These are phyloP conservation scores for Microdochium trichocladiopsis DNA, from an alignment of 2,329 filamentous ascomycete species.

Conservation along the genomic window DNA sequence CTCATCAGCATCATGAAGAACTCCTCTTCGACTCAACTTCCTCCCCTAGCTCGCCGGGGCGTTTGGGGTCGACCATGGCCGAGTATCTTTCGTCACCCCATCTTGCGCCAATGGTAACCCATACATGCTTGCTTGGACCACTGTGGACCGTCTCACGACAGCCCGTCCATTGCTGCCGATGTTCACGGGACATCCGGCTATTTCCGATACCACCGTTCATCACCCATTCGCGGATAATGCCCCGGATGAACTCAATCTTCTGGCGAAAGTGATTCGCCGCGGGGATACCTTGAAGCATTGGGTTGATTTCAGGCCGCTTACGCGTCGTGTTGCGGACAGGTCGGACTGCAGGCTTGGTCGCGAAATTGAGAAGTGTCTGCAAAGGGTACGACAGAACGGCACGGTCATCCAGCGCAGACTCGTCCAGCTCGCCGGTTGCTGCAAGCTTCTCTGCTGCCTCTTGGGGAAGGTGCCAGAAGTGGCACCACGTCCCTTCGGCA, in stretches of 20 bases:
- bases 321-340: slow-evolving; percentile 37
- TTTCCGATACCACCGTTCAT: slow-evolving; percentile 63
- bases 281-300: slow-evolving; percentile 56
- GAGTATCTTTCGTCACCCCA: slow-evolving; percentile 50
- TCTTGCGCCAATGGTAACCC: slow-evolving; percentile 60
- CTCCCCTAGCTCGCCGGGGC: slow-evolving; percentile 44
- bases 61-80: slow-evolving; percentile 47
- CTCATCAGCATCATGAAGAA: neutral
- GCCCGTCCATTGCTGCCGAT: slow-evolving; percentile 51
- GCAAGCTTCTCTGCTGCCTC: slow-evolving; percentile 62
- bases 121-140: slow-evolving; percentile 56
- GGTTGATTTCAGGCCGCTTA: slow-evolving; percentile 52
- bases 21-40: slow-evolving; percentile 38
- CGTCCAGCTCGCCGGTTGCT: slow-evolving; percentile 57
- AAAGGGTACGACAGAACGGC: slow-evolving; percentile 66
- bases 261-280: slow-evolving; percentile 65
- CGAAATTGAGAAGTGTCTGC: slow-evolving; percentile 66
- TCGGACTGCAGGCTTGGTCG: slow-evolving; percentile 35
- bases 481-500: slow-evolving; percentile 65
- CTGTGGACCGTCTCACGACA: slow-evolving; percentile 46
- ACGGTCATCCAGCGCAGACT: slow-evolving; percentile 63
- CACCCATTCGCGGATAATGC: slow-evolving; percentile 66
- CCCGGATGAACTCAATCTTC: slow-evolving; percentile 67
- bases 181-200: slow-evolving; percentile 48
- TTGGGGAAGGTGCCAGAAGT: slow-evolving; percentile 70